Conservation (phyloP, 805 yeast genomes). For the Komagataella pseudopastoris region DNA sequence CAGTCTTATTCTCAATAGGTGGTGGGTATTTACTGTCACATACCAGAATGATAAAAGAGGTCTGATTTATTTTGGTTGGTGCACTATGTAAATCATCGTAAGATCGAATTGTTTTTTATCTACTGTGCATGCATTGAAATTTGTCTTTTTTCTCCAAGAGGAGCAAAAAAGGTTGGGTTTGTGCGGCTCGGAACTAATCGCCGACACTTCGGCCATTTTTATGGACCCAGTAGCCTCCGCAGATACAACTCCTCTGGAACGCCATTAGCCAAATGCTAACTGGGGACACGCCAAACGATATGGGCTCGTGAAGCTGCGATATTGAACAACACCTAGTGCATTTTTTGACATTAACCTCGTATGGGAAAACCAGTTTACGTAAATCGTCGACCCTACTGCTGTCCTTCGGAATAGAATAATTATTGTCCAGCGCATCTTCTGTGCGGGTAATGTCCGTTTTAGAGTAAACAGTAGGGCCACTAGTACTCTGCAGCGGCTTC, state of each 20-base stretch:
- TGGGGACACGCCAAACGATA: slow-evolving; percentile 16
- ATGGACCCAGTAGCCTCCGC: slow-evolving; percentile 64
- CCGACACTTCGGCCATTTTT: background rate
- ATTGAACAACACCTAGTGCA: slow-evolving; percentile 45
- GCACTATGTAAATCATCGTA: background rate
- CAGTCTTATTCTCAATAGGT: background rate
- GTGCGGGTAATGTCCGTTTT: background rate
- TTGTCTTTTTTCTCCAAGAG: background rate
- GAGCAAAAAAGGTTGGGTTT: background rate
- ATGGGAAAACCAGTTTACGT: background rate
- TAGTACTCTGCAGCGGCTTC: background rate
- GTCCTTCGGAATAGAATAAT: slow-evolving; percentile 9
- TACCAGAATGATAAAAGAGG: background rate
- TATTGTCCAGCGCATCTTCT: slow-evolving; percentile 13
- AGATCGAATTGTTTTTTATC: background rate
- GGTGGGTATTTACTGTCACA: background rate
- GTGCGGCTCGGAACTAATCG: background rate
- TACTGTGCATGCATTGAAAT: background rate
- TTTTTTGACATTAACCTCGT: slow-evolving; percentile 10
- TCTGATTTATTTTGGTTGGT: background rate
- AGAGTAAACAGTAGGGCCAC: background rate
- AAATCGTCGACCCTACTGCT: slow-evolving; percentile 10
- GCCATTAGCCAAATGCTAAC: slow-evolving; percentile 41
- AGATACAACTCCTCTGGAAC: slow-evolving; percentile 60
- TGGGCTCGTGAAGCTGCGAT: slow-evolving; percentile 21